Conservation (phyloP, 2,329 filamentous ascomycete species). For the Cadophora sp. region DNA sequence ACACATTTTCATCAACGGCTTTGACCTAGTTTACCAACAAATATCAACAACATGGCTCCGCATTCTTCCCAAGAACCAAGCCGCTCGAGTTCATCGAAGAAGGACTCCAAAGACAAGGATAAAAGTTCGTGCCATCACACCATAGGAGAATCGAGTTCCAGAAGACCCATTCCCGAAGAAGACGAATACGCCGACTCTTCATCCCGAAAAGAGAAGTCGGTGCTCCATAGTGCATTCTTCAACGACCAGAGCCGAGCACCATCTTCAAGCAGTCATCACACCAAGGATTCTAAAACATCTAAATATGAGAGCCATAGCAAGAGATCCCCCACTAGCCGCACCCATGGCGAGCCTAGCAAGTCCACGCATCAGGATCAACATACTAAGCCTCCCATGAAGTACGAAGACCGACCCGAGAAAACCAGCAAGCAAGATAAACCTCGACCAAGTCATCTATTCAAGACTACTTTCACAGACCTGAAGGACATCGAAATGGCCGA, state of each 20-base stretch:
- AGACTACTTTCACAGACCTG: neutral
- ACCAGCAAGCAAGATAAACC: neutral
- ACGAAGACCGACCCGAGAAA: neutral
- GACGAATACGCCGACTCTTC: neutral
- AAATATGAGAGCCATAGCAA: neutral
- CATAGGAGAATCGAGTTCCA: neutral
- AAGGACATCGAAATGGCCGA: slow-evolving; percentile 17
- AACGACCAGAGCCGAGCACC: neutral
- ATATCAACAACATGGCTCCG: neutral
- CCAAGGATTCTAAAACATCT: neutral
- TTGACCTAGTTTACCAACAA: neutral
- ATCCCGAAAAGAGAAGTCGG: neutral
- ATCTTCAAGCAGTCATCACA: neutral
- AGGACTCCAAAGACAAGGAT: neutral
- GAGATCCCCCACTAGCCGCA: neutral
- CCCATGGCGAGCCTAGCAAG: neutral
- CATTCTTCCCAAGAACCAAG: neutral
- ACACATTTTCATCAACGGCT: neutral
- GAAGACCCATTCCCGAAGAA: neutral
- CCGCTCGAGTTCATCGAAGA: neutral
- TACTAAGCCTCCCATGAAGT: neutral
- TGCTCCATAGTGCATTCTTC: neutral
- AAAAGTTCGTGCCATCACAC: neutral
- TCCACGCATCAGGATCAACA: neutral
- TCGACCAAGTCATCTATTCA: neutral